Evolutionary conservation across 1,284 basidiomycete species (phyloP), one percentile per base, ranked within the genome.

Genomic region (Vanrija pseudolonga): DNA sequence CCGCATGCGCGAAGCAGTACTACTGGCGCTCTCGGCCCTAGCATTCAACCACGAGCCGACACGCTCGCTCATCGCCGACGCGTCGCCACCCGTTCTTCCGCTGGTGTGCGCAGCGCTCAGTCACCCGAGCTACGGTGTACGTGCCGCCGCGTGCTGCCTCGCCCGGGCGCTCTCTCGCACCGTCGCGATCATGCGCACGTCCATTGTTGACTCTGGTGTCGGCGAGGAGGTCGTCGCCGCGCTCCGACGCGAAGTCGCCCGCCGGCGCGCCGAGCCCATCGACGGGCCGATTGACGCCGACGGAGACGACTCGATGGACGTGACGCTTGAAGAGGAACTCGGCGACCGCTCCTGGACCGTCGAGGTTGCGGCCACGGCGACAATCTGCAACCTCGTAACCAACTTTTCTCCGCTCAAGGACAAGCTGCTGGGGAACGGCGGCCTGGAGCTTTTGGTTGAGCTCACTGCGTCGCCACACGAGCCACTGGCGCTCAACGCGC

Each of bases 101-200:
- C 69, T 80, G 47, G 74, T 89, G 38, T 80, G 82, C 50, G 67
- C 70, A 5, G 83, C 82, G 14, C 80, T 89, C 24, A 65, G 75
- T 0, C 84, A 89, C 59, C 81, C 80, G 0, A 82, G 85, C 53
- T 79, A 85, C 18, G 88, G 88, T 1, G 86, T 93, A 2, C 83
- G 90, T 6, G 89, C 88, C 45, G 87, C 88, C 0, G 87, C 89
- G 0, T 90, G 89, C 67, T 90, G 93, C 66, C 87, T 87, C 61
- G 81, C 89, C 2, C 80, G 91, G n/a, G 87, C 88, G 0, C 78
- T 95, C 36, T 84, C 84, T 44, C 82, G 92, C 19, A 85, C 85
- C 1, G 84, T 91, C 0, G 82, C 85, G 0, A 85, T 91, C 3
- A 76, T 93, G 41, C 79, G 89, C 22, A 94, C 90, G 36, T 90